These are phyloP conservation scores for slime mould (Dictyostelium discoideum) DNA, from an alignment of 78 protist species.

Conservation along the genomic window DNA sequence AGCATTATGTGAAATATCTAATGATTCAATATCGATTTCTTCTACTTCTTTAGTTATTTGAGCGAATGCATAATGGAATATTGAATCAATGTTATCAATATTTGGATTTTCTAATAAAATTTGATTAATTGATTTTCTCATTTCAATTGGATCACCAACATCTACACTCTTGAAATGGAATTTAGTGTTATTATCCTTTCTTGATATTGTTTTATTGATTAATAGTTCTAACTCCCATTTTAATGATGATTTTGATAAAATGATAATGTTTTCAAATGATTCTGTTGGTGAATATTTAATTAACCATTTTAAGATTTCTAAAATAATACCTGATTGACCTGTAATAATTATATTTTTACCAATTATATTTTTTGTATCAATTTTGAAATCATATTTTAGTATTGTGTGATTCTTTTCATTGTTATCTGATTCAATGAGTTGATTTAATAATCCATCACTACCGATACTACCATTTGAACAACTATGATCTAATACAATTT, in stretches of 20 bases:
- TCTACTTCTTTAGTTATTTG: slow-evolving; percentile 8
- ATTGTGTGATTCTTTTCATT: background rate
- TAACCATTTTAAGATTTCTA: slow-evolving; percentile 33
- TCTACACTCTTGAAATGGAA: slow-evolving; percentile 32
- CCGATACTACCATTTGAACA: background rate
- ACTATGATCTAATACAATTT: slow-evolving; percentile 32
- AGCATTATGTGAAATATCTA: slow-evolving; percentile 16
- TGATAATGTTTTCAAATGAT: slow-evolving; percentile 8
- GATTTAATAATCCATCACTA: background rate
- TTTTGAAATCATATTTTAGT: background rate
- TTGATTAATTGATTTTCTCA: background rate
- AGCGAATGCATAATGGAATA: slow-evolving; percentile 68
- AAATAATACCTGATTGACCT: slow-evolving; percentile 62
- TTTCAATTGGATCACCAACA: background rate
- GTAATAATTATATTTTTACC: slow-evolving; percentile 23
- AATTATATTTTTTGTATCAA: background rate
- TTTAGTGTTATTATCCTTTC: background rate
- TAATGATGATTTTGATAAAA: slow-evolving; percentile 17
- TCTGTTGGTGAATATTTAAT: slow-evolving; percentile 13
- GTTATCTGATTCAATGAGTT: background rate
- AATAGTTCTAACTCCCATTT: slow-evolving; percentile 46
- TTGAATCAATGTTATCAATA: slow-evolving; percentile 13
- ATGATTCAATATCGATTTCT: background rate
- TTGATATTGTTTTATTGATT: slow-evolving; percentile 4
- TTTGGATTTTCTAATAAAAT: background rate